Percentiles rank a stretch among this genome's conserved stretches.
phyloP scores from a whole-genome alignment of 164 flowering plant genomes.

The Litsea cubeba region DNA sequence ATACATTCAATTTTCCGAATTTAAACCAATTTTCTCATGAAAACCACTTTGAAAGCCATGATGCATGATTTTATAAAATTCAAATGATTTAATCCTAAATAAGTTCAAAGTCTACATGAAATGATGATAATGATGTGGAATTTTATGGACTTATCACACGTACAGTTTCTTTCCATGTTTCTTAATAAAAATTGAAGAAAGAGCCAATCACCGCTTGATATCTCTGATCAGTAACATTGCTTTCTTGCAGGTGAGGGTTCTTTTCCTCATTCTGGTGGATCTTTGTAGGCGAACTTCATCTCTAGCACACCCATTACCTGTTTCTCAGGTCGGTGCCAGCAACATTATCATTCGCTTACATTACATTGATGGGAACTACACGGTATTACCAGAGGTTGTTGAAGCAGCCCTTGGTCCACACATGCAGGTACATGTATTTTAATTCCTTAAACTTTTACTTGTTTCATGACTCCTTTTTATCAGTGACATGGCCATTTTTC shows the following conservation, averaged over 20 bases:
- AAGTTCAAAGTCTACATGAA: too few relatives aligned
- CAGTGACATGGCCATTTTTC: neutral
- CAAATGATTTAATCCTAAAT: too few relatives aligned
- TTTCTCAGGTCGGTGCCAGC: slow-evolving; percentile 87
- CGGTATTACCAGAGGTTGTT: slow-evolving; percentile 94
- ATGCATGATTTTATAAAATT: too few relatives aligned
- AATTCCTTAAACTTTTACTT: neutral
- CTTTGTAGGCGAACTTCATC: slow-evolving; percentile 75
- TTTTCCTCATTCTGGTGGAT: slow-evolving; percentile 90
- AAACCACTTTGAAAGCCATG: too few relatives aligned
- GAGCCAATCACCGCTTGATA: neutral
- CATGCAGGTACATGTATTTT: slow-evolving; percentile 74
- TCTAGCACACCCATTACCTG: slow-evolving; percentile 76
- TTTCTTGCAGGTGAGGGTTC: slow-evolving; percentile 76
- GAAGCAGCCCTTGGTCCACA: slow-evolving; percentile 99
- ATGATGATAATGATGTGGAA: too few relatives aligned
- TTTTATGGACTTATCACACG: too few relatives aligned
- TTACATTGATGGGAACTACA: slow-evolving; percentile 95
- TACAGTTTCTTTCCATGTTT: too few relatives aligned
- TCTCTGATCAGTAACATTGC: neutral
- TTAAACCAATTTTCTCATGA: too few relatives aligned
- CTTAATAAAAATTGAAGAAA: too few relatives aligned
- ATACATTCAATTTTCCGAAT: too few relatives aligned
- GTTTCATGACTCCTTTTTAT: neutral
- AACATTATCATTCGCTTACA: slow-evolving; percentile 89